Base-by-base conservation (phyloP, 2,329 filamentous ascomycete species). In the Zalaria sp. region DNA sequence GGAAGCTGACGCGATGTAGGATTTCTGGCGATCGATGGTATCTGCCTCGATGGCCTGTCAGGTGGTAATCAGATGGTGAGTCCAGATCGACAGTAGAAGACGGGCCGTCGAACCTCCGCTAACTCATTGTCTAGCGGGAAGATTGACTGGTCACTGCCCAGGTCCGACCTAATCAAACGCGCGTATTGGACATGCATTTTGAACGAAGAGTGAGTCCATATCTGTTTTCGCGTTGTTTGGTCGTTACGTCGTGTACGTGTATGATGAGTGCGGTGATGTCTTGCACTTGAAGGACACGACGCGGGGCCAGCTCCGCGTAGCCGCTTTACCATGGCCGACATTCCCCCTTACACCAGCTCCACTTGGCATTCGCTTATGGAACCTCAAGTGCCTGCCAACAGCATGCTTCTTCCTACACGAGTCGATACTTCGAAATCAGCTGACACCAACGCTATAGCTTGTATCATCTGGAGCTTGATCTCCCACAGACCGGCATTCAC, bases 1-100 rank as follows among this genome's bases (percentile, higher is more conserved):
- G 8, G 8, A 7, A 34, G 27, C 37, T 18, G 5, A 4, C 18
- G 5, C 18, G 4, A 18, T 25, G n/a, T 27, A 43, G 42, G 46
- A 78, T 46, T 77, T 75, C 47, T 79, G 75, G 75, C 67, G 72
- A 41, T 69, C 73, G 57, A 67, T 66, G 4, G 67, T 68, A 3
- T 65, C 64, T 11, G 74, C 76, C 3, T 77, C 74, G 1, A 59
- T 71, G 49, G 68, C 73, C 10, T 77, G 73, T 47, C 71, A 75
- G 51, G 64, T 72, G 2, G 53, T 78, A 29, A 62, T 79, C 46
- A 66, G 65, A 35, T 74, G 71, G 72, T 75, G 56, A 34, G 44
- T 38, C 18, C 32, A 6, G 35, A 34, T 48, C 55, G 39, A 56
- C 40, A 46, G 43, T 41, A 5, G 18, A 18, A 9, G n/a, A 28